These are phyloP conservation scores for Candida bentonensis DNA, from an alignment of 805 yeast genomes.

Conservation along the genomic window DNA sequence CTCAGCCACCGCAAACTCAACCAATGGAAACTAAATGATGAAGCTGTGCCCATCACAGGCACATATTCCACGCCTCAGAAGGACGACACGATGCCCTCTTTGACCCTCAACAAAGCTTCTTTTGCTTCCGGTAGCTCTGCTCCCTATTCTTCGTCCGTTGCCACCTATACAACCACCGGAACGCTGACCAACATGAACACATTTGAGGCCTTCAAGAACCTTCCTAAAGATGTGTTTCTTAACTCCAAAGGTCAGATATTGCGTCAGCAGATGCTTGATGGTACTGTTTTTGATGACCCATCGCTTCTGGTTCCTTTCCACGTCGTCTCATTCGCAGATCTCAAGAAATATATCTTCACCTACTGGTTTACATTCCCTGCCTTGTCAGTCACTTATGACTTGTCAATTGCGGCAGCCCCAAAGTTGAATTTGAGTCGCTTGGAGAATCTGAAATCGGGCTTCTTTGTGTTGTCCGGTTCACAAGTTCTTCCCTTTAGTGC, in stretches of 20 bases:
- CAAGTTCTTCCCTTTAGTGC: not conserved
- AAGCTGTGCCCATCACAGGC: conserved; percentile 31
- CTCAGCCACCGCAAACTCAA: conserved; percentile 64
- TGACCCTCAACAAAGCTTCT: conserved; percentile 4
- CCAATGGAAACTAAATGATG: conserved; percentile 48
- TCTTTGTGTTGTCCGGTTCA: not conserved
- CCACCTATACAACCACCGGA: conserved; percentile 21
- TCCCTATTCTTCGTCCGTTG: not conserved
- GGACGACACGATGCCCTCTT: conserved; percentile 23
- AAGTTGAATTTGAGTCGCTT: conserved; percentile 22
- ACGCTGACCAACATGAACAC: conserved; percentile 55
- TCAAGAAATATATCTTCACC: conserved; percentile 73
- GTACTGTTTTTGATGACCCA: conserved; percentile 27
- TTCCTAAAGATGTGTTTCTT: conserved; percentile 52
- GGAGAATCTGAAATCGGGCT: not conserved
- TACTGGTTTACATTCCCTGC: conserved; percentile 86
- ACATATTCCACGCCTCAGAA: conserved; percentile 16
- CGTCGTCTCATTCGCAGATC: conserved; percentile 65
- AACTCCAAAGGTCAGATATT: conserved; percentile 25
- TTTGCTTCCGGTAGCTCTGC: not conserved
- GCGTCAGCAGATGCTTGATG: conserved; percentile 20
- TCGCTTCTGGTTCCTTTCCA: conserved; percentile 29
- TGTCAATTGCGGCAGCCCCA: conserved; percentile 20
- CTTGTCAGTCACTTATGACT: conserved; percentile 25
- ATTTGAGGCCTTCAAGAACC: conserved; percentile 63